Conservation (phyloP, 1,284 basidiomycete genomes). For the Ganoderma leucocontextum region DNA sequence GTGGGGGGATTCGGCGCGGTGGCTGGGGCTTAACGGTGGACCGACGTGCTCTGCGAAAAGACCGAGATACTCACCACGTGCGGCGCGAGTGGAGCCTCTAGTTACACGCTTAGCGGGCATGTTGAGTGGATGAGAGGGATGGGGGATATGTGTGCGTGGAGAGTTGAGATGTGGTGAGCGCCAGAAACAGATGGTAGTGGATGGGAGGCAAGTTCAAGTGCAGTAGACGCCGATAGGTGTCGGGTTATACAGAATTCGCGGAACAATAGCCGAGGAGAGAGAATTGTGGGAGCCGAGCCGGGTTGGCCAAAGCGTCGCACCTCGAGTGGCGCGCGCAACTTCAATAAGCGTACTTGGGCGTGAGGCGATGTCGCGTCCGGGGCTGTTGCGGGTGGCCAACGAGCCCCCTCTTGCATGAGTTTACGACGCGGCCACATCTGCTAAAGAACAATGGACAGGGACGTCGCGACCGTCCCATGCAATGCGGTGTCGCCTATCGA, state of each 20-base stretch:
- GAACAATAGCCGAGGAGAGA: slow-evolving; percentile 2
- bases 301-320: not conserved
- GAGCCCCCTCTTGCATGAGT: not conserved
- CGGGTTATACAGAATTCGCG: not conserved
- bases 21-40: slow-evolving; percentile 21
- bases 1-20: slow-evolving; percentile 12
- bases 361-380: not conserved
- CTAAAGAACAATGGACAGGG: not conserved
- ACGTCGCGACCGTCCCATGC: not conserved
- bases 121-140: slow-evolving; percentile 3
- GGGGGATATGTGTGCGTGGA: not conserved
- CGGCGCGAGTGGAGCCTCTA: slow-evolving; percentile 19
- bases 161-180: slow-evolving; percentile 3
- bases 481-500: not conserved
- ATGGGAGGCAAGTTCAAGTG: slow-evolving; percentile 4
- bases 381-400: not conserved
- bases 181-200: slow-evolving; percentile 22
- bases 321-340: slow-evolving; percentile 8
- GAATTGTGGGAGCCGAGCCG: not conserved
- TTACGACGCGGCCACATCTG: not conserved
- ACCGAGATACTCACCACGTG: slow-evolving; percentile 23
- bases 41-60: not conserved
- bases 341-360: not conserved
- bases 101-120: slow-evolving; percentile 22
- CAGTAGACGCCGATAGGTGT: not conserved